Evolutionary conservation across 106 monocot genomes (phyloP), one percentile per base, ranked within the genome.

Genomic region (Dendrobium huoshanense): DNA sequence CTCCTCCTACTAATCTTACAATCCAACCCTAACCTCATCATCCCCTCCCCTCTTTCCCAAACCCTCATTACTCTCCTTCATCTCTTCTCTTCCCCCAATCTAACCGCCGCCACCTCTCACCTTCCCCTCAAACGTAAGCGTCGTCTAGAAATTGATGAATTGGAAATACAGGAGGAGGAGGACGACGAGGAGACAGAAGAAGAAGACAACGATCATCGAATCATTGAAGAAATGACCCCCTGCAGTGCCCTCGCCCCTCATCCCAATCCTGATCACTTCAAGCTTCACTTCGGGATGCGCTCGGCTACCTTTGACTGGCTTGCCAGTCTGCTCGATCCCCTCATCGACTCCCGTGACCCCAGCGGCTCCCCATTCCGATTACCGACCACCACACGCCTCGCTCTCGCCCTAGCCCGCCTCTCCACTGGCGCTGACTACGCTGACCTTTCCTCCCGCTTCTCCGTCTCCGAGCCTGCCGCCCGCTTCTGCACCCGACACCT

Each of bases 231-330:
- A 48, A 9, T 41, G 1, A 56, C 49, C 20, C 74, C 65, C 9
- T 11, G 68, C 64, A 77, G 51, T 42, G 19, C n/a, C 77, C 10
- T 59, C 48, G 42, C 41, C 48, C 20, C 75, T 8, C 24, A 24
- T 40, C 33, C 81, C 64, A 61, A 27, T 64, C 88, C 88, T 4
- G 92, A 95, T 77, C 77, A 77, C 74, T 92, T 83, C 81, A 78
- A 33, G 19, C 58, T 81, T 24, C 58, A 16, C 73, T 90, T 92
- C 84, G 56, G 77, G 51, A 89, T 95, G 84, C 73, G 80, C 1
- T 78, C 95, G 33, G 61, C 95, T 68, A 87, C 95, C 59, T 95
- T 95, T 84, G 82, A 95, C 72, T 95, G 79, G 82, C 90, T 95
- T 79, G 73, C 86, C 67, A 87, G 90, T 77, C 92, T 95, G 55